phyloP scores from a whole-genome alignment of 495 filamentous ascomycete species.

The Hyaloscypha variabilis region DNA sequence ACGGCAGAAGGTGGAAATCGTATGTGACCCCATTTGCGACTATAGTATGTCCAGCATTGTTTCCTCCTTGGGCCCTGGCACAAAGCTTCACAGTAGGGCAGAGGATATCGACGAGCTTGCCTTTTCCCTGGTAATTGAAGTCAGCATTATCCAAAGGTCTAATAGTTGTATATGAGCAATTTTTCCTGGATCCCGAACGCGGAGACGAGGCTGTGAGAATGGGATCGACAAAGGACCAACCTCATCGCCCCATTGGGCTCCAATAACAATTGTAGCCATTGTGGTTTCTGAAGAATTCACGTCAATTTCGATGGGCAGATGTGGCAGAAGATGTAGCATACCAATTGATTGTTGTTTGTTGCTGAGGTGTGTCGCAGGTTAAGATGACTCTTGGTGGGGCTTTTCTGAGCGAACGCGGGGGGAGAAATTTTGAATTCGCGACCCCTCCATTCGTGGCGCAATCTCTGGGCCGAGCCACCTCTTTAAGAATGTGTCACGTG shows the following conservation, averaged over 20 bases:
- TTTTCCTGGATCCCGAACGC: background rate
- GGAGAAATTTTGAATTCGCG: background rate
- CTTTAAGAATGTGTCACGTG: background rate
- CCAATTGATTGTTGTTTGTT: background rate
- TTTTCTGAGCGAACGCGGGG: background rate
- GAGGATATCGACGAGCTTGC: constrained; percentile 20
- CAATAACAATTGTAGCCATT: constrained; percentile 1
- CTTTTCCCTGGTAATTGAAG: constrained; percentile 14
- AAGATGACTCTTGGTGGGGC: background rate
- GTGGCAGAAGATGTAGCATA: background rate
- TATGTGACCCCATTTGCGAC: constrained; percentile 20
- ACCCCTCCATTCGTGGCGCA: background rate
- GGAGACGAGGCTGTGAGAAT: background rate
- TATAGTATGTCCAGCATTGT: constrained; percentile 55
- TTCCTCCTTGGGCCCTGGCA: constrained; percentile 50
- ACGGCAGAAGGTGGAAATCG: constrained; percentile 1
- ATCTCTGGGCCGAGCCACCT: no score
- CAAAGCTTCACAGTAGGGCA: constrained; percentile 6
- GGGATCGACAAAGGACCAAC: background rate
- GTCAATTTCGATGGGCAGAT: background rate
- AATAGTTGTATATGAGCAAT: background rate
- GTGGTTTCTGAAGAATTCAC: background rate
- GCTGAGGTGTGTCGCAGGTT: background rate
- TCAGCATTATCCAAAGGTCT: background rate
- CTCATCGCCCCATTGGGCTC: background rate